phyloP scores from a whole-genome alignment of 2,329 filamentous ascomycete species.

The Coniochaeta pulveracea region DNA sequence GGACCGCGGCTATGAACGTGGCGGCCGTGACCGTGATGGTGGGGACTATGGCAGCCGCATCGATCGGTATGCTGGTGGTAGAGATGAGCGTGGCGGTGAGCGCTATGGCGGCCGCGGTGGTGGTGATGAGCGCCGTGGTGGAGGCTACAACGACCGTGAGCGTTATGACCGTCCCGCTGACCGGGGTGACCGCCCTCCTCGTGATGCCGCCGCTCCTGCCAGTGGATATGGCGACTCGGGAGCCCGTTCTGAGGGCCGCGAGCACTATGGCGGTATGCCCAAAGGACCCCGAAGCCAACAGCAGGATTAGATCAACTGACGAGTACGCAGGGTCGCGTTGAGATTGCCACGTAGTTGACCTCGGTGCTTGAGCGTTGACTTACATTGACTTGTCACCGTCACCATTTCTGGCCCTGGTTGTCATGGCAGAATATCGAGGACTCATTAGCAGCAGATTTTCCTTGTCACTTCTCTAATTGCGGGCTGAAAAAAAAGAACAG shows the following conservation, averaged over 20 bases:
- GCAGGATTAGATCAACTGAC: constrained; percentile 10
- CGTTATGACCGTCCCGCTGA: constrained; percentile 22
- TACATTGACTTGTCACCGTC: too few species aligned
- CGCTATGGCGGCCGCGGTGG: constrained; percentile 43
- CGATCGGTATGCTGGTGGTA: constrained; percentile 21
- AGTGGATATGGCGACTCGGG: constrained; percentile 16
- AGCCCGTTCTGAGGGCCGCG: constrained; percentile 16
- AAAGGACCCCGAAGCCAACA: constrained; percentile 1
- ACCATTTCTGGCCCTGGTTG: constrained; percentile 2
- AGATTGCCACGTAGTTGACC: neutral
- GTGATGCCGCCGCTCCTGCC: constrained; percentile 15
- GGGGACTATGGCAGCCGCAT: constrained; percentile 27
- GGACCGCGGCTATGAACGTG: constrained; percentile 32
- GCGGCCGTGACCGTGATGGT: constrained; percentile 19
- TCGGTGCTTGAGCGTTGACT: too few species aligned
- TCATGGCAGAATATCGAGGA: constrained; percentile 8
- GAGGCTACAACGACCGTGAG: constrained; percentile 28
- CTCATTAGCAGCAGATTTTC: constrained; percentile 10
- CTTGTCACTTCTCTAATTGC: too few species aligned
- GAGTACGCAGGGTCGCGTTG: constrained; percentile 8
- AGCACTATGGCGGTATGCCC: constrained; percentile 17
- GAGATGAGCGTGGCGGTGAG: constrained; percentile 28
- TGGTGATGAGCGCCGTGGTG: constrained; percentile 27
- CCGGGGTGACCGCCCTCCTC: constrained; percentile 16
- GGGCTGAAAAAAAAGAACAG: too few species aligned